These are phyloP conservation scores for Phylloporus arenicola DNA, from an alignment of 768 basidiomycete species.

Conservation along the genomic window DNA sequence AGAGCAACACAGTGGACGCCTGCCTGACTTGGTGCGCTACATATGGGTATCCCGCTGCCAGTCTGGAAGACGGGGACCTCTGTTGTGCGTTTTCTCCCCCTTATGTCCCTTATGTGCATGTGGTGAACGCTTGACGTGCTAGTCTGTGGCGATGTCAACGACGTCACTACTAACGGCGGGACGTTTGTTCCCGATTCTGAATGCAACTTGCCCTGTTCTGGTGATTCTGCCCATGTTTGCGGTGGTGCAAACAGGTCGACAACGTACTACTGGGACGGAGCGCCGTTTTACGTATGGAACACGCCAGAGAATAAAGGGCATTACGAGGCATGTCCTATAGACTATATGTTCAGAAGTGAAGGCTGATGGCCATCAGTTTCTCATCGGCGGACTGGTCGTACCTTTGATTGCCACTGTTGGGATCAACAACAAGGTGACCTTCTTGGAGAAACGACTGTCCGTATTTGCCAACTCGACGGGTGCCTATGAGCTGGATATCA, in stretches of 20 bases:
- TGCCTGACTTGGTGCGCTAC: conserved; percentile 66
- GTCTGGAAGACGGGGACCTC: conserved; percentile 62
- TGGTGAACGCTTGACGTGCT: background rate
- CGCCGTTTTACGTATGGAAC: conserved; percentile 53
- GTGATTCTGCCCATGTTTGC: conserved; percentile 64
- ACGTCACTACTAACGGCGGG: conserved; percentile 38
- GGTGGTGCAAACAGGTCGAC: conserved; percentile 52
- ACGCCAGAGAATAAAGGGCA: conserved; percentile 58
- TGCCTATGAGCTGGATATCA: conserved; percentile 72
- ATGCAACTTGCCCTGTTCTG: conserved; percentile 54
- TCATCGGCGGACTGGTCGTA: conserved; percentile 57
- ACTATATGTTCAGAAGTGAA: background rate
- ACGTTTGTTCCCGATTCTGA: conserved; percentile 32
- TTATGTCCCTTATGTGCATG: background rate
- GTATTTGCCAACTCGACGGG: conserved; percentile 64
- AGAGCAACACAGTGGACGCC: conserved; percentile 56
- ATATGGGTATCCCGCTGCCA: conserved; percentile 68
- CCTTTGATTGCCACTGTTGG: conserved; percentile 73
- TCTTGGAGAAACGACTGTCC: conserved; percentile 62
- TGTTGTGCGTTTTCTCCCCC: conserved; percentile 53
- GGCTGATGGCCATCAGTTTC: conserved; percentile 29
- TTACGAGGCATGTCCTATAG: conserved; percentile 53
- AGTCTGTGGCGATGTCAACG: conserved; percentile 68
- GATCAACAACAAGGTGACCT: conserved; percentile 75
- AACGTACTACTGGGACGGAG: conserved; percentile 50